phyloP scores from a whole-genome alignment of 2,329 filamentous ascomycete species.

The Ceratocystis alfenasii region DNA sequence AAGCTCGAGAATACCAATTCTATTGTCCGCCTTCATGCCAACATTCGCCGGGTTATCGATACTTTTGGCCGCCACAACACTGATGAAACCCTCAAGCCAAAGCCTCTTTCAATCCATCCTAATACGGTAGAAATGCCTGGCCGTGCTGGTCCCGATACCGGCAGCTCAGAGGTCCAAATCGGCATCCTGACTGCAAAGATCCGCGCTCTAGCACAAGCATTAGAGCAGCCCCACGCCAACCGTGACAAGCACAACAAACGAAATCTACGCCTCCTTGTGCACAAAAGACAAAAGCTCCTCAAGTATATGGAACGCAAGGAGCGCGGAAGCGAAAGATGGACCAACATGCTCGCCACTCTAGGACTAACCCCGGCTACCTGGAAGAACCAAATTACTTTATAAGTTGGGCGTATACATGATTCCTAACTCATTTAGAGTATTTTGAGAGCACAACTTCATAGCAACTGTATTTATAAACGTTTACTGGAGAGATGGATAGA shows the following conservation, averaged over 20 bases:
- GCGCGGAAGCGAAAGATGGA: constrained; percentile 80
- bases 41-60: constrained; percentile 72
- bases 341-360: constrained; percentile 68
- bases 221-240: constrained; percentile 55
- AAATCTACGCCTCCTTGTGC: constrained; percentile 72
- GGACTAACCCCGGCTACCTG: constrained; percentile 81
- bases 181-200: constrained; percentile 94
- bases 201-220: constrained; percentile 58
- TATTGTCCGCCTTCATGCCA: constrained; percentile 67
- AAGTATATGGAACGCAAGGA: constrained; percentile 82
- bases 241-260: constrained; percentile 93
- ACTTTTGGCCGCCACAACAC: constrained; percentile 87
- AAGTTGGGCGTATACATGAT: constrained; percentile 26
- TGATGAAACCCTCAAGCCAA: constrained; percentile 55
- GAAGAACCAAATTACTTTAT: constrained; percentile 77
- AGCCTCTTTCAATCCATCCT: constrained; percentile 38
- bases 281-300: constrained; percentile 78
- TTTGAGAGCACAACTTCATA: constrained; percentile 13
- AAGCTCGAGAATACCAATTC: constrained; percentile 63
- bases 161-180: constrained; percentile 94
- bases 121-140: constrained; percentile 32
- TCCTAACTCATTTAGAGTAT: not conserved
- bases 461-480: constrained; percentile 21
- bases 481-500: constrained; percentile 9
- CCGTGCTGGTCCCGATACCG: constrained; percentile 82